phyloP scores from a whole-genome alignment of 495 filamentous ascomycete species.

The Penicillium malachiteum region DNA sequence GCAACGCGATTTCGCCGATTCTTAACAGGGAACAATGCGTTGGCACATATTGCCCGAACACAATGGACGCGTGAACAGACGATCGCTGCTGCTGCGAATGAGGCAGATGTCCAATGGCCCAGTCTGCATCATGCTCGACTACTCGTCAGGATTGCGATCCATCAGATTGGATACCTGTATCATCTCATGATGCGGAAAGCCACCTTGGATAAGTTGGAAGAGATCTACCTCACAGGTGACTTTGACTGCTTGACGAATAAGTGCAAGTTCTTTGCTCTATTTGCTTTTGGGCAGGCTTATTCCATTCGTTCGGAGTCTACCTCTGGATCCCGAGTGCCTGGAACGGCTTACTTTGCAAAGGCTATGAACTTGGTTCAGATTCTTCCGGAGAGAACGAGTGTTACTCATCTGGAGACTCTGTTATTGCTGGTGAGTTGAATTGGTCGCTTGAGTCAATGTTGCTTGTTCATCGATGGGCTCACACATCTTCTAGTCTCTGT shows the following conservation, averaged over 20 bases:
- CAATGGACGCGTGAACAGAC: slow-evolving; percentile 41
- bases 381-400: slow-evolving; percentile 41
- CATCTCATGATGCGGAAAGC: slow-evolving; percentile 44
- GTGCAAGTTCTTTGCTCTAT: slow-evolving; percentile 46
- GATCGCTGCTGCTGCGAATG: slow-evolving; percentile 34
- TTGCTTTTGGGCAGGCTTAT: slow-evolving; percentile 47
- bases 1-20: slow-evolving; percentile 46
- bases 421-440: slow-evolving; percentile 33
- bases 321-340: slow-evolving; percentile 36
- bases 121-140: slow-evolving; percentile 41
- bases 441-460: not conserved
- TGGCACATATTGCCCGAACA: slow-evolving; percentile 41
- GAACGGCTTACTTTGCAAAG: slow-evolving; percentile 46
- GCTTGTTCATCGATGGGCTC: not conserved
- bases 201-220: slow-evolving; percentile 43
- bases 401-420: slow-evolving; percentile 43
- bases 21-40: slow-evolving; percentile 37
- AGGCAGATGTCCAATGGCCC: slow-evolving; percentile 37
- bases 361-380: slow-evolving; percentile 42
- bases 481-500: slow-evolving; percentile 34
- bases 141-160: slow-evolving; percentile 41
- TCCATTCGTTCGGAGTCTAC: slow-evolving; percentile 38
- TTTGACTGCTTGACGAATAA: slow-evolving; percentile 37
- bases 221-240: slow-evolving; percentile 38
- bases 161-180: slow-evolving; percentile 41